These are phyloP conservation scores for Solanum stenotomum DNA, from an alignment of 257 asterid genomes.

Conservation along the genomic window DNA sequence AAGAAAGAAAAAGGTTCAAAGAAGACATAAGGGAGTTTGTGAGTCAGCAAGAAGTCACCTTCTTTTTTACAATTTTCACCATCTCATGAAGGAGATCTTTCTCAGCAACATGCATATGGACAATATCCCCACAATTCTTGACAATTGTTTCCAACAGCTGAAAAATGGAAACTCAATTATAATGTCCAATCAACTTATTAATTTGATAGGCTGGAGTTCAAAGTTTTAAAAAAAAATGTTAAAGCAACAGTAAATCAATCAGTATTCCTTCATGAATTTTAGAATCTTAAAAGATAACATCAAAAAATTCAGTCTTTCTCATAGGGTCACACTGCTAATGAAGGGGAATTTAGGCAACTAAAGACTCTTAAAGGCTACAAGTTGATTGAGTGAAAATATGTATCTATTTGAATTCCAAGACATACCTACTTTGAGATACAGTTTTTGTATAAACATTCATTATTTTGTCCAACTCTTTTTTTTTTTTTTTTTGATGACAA, in stretches of 20 bases:
- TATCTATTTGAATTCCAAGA: not conserved
- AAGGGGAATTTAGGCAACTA: not conserved
- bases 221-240: not conserved
- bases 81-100: conserved; percentile 36
- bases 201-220: not conserved
- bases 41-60: conserved; percentile 33
- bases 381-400: not conserved
- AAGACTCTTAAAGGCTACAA: not conserved
- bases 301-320: not conserved
- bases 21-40: not conserved
- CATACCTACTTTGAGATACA: not conserved
- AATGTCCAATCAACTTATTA: not conserved
- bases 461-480: no score
- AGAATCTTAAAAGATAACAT: not conserved
- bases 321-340: not conserved
- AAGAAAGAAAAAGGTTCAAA: not conserved
- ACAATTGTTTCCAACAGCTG: conserved; percentile 45
- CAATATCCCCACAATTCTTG: conserved; percentile 43
- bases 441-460: not conserved
- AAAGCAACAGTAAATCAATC: not conserved
- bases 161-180: not conserved
- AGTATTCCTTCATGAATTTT: not conserved
- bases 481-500: no score
- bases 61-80: conserved; percentile 49
- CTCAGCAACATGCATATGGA: conserved; percentile 49